These are phyloP conservation scores for Suillus fuscotomentosus DNA, from an alignment of 768 basidiomycete genomes.

Conservation along the genomic window DNA sequence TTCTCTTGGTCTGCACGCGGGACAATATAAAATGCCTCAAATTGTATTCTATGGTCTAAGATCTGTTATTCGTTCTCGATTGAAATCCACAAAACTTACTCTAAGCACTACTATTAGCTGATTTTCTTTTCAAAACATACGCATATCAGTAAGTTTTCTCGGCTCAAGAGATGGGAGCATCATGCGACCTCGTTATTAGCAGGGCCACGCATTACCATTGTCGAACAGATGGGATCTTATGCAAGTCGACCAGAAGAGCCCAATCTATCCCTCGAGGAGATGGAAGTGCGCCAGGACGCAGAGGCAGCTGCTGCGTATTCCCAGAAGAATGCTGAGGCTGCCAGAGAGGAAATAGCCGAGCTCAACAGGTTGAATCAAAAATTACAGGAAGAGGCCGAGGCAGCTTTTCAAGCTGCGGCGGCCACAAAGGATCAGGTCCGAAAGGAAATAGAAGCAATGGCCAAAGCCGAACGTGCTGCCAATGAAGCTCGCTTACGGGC, in stretches of 20 bases:
- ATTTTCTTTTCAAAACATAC: no score
- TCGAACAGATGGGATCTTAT: no score
- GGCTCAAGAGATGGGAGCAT: neutral
- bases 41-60: no score
- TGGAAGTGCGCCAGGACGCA: slow-evolving; percentile 2
- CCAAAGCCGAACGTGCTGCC: neutral
- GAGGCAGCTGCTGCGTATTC: neutral
- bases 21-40: no score
- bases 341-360: no score
- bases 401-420: no score
- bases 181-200: neutral
- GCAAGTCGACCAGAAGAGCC: neutral
- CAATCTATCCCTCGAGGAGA: slow-evolving; percentile 2
- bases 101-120: no score
- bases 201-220: neutral
- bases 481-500: slow-evolving; percentile 10
- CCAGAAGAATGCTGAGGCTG: neutral
- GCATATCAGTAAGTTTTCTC: neutral
- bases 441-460: neutral
- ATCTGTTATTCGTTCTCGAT: no score
- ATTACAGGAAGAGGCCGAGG: neutral
- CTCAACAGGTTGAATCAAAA: neutral
- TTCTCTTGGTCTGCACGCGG: no score
- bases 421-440: neutral
- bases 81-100: no score